Base-by-base conservation (phyloP, 805 yeast species). In the Lipomyces chichibuensis region DNA sequence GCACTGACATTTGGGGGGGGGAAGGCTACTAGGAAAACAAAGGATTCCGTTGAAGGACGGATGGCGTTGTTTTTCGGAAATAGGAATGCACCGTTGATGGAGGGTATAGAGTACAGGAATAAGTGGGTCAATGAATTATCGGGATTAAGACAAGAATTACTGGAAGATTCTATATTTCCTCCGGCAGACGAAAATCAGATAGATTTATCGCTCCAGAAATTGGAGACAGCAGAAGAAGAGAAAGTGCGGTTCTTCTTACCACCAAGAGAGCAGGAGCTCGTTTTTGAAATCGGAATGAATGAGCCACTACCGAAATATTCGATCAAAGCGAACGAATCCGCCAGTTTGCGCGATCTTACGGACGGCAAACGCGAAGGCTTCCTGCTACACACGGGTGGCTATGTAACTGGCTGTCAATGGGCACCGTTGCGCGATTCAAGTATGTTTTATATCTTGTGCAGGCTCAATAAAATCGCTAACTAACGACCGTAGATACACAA, bases 341-440 rank as follows among this genome's bases (percentile, higher is more conserved):
- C 17, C 4, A 27, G 59, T 8, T 54, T 59, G 20, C n/a, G 17
- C 2, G 39, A 6, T n/a, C 33, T 63, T 11, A 56, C 60, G 43
- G 62, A 56, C 17, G 63, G 62, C 33, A 49, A 53, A 20, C 65
- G 69, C 33, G 54, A 63, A 32, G 67, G 69, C 1, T 43, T 25
- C 27, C 11, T 69, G 23, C 8, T 69, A 1, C 64, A 66, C 27
- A 57, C 58, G 9, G 71, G 71, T 6, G 70, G 70, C 35, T 66
- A 67, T 37, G 64, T 66, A 2, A 60, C 64, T 14, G 63, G 64
- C 5, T 49, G 62, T n/a, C 71, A 63, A 20, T 69, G 71, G 71
- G 69, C 71, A 8, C 70, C 71, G 11, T 20, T 43, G 29, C 25
- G 23, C 13, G 60, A 64, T 20, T 66, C 63, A 20, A 65, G 65